Evolutionary conservation across 1,139 yeast species (phyloP).

Genomic region (Diutina siamensis): DNA sequence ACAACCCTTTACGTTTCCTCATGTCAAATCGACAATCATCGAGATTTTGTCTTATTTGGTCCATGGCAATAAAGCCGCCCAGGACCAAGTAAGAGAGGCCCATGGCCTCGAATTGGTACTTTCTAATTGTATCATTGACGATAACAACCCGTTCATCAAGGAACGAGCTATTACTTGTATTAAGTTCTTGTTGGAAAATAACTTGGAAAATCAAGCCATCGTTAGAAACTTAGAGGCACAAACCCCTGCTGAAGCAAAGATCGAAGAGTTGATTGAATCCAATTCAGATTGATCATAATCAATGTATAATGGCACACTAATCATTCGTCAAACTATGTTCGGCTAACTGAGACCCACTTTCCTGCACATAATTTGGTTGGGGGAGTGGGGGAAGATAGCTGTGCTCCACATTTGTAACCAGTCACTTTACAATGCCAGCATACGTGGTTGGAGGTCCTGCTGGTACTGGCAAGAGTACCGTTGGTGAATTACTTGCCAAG

Average conservation of each 20-base stretch:
- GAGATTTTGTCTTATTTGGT: slow-evolving; percentile 50
- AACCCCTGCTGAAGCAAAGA: background rate
- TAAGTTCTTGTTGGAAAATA: slow-evolving; percentile 52
- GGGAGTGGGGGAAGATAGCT: background rate
- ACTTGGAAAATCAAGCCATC: slow-evolving; percentile 58
- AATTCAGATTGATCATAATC: too few relatives aligned
- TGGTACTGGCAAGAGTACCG: slow-evolving; percentile 85
- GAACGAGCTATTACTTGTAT: slow-evolving; percentile 78
- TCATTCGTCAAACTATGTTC: too few relatives aligned
- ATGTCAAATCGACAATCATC: slow-evolving; percentile 46
- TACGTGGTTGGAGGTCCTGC: slow-evolving; percentile 77
- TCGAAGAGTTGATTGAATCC: background rate
- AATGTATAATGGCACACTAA: too few relatives aligned
- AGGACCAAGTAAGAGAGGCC: slow-evolving; percentile 51
- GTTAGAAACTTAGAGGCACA: slow-evolving; percentile 42
- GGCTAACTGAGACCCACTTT: background rate
- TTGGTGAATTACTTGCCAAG: slow-evolving; percentile 42
- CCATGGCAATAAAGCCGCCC: slow-evolving; percentile 40
- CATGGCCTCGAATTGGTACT: slow-evolving; percentile 65
- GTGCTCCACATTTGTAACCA: background rate
- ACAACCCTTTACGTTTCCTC: slow-evolving; percentile 30
- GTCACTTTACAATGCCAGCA: slow-evolving; percentile 11
- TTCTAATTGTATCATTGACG: slow-evolving; percentile 78
- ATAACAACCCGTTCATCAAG: slow-evolving; percentile 77
- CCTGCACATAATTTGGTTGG: background rate